These are phyloP conservation scores for Colletotrichum echinochloae DNA, from an alignment of 2,329 filamentous ascomycete species.

Conservation along the genomic window DNA sequence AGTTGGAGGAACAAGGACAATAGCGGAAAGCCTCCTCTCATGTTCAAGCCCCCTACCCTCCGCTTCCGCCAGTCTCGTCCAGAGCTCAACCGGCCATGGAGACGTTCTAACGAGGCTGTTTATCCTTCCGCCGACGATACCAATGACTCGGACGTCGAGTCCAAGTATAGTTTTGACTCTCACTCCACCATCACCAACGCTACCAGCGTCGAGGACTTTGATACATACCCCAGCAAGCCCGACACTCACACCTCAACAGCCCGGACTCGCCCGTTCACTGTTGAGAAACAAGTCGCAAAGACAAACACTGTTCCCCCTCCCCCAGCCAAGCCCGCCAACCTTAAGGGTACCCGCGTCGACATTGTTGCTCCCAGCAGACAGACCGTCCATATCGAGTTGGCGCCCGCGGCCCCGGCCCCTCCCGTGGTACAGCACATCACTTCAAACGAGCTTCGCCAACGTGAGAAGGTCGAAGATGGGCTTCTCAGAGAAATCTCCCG, in stretches of 20 bases:
- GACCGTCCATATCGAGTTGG: conserved; percentile 25
- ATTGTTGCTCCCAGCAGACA: conserved; percentile 25
- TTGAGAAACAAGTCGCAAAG: conserved; percentile 26
- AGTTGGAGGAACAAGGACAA: conserved; percentile 23
- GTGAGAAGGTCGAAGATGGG: conserved; percentile 30
- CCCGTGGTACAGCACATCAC: conserved; percentile 29
- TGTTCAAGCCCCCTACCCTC: conserved; percentile 40
- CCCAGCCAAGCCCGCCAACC: conserved; percentile 35
- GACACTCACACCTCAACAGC: conserved; percentile 9
- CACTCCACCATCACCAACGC: conserved; percentile 36
- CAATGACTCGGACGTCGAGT: conserved; percentile 40
- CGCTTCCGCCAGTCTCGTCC: conserved; percentile 32
- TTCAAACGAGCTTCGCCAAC: conserved; percentile 29
- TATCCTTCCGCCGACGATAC: conserved; percentile 39
- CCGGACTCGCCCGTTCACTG: conserved; percentile 17
- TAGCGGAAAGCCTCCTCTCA: conserved; percentile 27
- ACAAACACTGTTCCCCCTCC: conserved; percentile 17
- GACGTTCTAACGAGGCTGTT: conserved; percentile 16
- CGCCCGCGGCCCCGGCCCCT: conserved; percentile 27
- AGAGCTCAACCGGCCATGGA: conserved; percentile 36
- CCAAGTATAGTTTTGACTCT: conserved; percentile 39
- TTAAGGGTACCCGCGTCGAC: conserved; percentile 33
- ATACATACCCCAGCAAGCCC: conserved; percentile 27
- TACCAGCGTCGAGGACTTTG: conserved; percentile 39
- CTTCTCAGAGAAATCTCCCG: conserved; percentile 36